Evolutionary conservation across 169 alveolate species (phyloP).

Genomic region (Plasmodium cynomolgi): DNA sequence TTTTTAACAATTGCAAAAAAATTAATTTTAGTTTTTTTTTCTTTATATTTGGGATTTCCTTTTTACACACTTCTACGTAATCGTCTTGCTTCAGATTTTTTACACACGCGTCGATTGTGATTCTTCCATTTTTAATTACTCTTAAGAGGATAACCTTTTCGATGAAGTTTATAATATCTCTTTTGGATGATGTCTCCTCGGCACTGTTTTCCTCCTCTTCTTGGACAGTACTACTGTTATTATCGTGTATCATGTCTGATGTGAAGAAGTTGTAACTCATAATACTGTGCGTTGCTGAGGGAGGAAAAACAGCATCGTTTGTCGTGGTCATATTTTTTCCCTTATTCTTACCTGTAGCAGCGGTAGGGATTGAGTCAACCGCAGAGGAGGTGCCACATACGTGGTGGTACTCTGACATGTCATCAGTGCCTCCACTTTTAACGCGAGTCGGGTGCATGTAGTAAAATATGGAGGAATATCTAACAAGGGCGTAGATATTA

Average conservation of each 20-base stretch:
- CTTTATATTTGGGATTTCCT: constrained; percentile 30
- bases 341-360: not conserved
- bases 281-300: not conserved
- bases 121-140: constrained; percentile 62
- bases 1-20: constrained; percentile 47
- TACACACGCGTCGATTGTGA: constrained; percentile 41
- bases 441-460: constrained; percentile 59
- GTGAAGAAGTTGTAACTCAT: not conserved
- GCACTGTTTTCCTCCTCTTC: not conserved
- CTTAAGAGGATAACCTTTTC: constrained; percentile 60
- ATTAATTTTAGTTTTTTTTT: constrained; percentile 23
- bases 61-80: constrained; percentile 66
- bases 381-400: not conserved
- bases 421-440: not conserved
- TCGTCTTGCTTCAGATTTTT: constrained; percentile 36
- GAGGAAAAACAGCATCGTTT: not conserved
- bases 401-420: not conserved
- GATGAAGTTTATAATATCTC: constrained; percentile 9
- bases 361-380: not conserved
- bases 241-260: not conserved
- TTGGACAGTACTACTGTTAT: not conserved
- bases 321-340: not conserved
- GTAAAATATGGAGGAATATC: constrained; percentile 64
- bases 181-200: not conserved
- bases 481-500: constrained; percentile 36